A percentile compares a stretch with the other conserved stretches of the same genome.
Conservation (phyloP, 371 early-diverging fungal genomes). For the Lichtheimia ramosa region DNA sequence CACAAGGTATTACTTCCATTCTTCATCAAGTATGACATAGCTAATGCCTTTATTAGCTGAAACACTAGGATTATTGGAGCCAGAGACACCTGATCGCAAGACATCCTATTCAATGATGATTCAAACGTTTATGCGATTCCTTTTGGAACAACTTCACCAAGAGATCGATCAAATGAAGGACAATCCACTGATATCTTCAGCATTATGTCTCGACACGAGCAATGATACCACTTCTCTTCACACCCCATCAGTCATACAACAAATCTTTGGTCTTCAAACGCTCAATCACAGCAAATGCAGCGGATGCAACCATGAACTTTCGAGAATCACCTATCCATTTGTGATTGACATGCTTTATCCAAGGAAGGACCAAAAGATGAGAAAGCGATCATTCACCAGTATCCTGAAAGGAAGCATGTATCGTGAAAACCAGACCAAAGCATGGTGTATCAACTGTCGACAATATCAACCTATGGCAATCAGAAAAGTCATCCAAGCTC, state of each 20-base stretch:
- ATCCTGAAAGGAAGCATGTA: constrained; percentile 68
- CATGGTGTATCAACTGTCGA: constrained; percentile 79
- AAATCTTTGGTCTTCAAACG: constrained; percentile 71
- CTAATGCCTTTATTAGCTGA: constrained; percentile 43
- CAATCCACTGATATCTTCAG: constrained; percentile 39
- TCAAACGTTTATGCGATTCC: constrained; percentile 85
- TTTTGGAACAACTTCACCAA: constrained; percentile 84
- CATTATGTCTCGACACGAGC: constrained; percentile 5
- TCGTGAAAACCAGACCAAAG: constrained; percentile 72
- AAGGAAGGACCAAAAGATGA: constrained; percentile 42
- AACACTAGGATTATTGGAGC: constrained; percentile 85
- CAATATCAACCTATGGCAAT: constrained; percentile 72
- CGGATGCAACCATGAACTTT: constrained; percentile 58
- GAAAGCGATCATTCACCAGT: constrained; percentile 56
- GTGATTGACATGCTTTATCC: constrained; percentile 81
- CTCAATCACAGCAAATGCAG: constrained; percentile 64
- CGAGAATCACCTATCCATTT: constrained; percentile 70
- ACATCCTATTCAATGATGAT: constrained; percentile 72
- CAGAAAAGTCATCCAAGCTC: constrained; percentile 56
- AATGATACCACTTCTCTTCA: background rate
- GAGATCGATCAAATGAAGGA: constrained; percentile 52
- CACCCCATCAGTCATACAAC: constrained; percentile 64
- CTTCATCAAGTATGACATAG: too few relatives aligned
- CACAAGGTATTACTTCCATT: constrained; percentile 66
- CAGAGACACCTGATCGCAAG: constrained; percentile 64